Base-by-base conservation (phyloP, 208 protist genomes). In the Eutreptiella sp. region DNA sequence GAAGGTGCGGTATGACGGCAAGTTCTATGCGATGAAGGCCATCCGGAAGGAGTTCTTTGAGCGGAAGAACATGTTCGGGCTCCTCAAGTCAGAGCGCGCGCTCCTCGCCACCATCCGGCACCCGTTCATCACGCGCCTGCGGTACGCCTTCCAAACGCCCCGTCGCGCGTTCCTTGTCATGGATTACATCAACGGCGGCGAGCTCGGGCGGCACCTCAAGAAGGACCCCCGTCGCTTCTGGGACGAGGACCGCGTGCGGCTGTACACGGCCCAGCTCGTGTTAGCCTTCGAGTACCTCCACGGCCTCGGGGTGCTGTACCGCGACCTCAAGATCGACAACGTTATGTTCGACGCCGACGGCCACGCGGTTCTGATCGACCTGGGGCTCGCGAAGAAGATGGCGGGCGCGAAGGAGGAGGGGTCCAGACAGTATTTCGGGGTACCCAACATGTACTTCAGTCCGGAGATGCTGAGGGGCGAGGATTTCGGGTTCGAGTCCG, bases 141-240 rank as follows among this genome's bases (percentile, higher is more conserved):
- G 42, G 16, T 77, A 73, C 39, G 50, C 67, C 4, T 76, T 76
- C 41, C 70, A 79, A 68, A 79, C 48, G 0, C 29, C 59, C 4
- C 54, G 55, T 7, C 80, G 72, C 32, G 66, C 82, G 19, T 82
- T 77, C 46, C 55, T 82, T 21, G 61, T 81, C 9, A 45, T 82
- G 27, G 77, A 83, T 36, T 83, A 68, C 45, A 39, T 71, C 27
- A 80, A 77, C 50, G 77, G 77, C 14, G 76, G 76, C 19, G 43
- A 46, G 57, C 35, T 53, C 19, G 45, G 43, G n/a, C 53, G 41
- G n/a, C 50, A 60, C 61, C 46, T 71, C n/a, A 68, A 70, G 19
- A 38, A 55, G 46, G 3, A 65, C 28, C 66, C 66, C 31, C 46
- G 63, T n/a, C 2, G 36, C 24, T 63, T 71, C 23, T 39, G 76